Evolutionary conservation across 371 early-diverging fungal genomes (phyloP).

Genomic region (Paraphysoderma sedebokerense): DNA sequence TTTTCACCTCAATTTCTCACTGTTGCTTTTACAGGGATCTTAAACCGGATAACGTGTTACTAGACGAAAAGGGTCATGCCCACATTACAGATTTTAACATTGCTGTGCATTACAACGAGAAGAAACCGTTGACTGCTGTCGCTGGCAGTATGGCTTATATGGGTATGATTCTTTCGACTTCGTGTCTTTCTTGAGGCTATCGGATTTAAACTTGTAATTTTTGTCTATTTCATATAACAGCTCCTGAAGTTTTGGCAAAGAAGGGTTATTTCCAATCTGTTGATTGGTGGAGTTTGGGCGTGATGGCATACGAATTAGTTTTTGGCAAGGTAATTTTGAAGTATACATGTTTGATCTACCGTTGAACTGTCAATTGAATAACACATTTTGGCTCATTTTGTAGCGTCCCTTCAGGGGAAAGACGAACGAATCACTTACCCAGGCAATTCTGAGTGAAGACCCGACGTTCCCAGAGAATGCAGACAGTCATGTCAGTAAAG

Average conservation of each 20-base stretch:
- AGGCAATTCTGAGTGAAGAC: conserved; percentile 36
- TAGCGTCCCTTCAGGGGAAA: conserved; percentile 71
- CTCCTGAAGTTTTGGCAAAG: conserved; percentile 56
- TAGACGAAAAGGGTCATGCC: conserved; percentile 72
- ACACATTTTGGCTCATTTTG: neutral
- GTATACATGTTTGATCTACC: neutral
- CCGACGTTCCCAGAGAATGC: conserved; percentile 38
- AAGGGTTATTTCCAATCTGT: conserved; percentile 50
- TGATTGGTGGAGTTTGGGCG: conserved; percentile 84
- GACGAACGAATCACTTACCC: conserved; percentile 52
- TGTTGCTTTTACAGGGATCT: conserved; percentile 47
- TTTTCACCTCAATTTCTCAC: neutral
- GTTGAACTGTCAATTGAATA: too few species aligned
- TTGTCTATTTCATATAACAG: too few species aligned
- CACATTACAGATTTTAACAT: conserved; percentile 84
- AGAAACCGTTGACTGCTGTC: conserved; percentile 39
- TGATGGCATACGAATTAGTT: conserved; percentile 59
- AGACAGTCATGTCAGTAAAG: conserved; percentile 19
- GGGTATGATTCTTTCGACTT: conserved; percentile 8
- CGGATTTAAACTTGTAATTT: too few species aligned
- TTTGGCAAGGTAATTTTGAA: conserved; percentile 36
- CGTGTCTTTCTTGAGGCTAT: neutral
- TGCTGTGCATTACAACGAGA: conserved; percentile 37
- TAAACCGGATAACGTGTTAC: conserved; percentile 82
- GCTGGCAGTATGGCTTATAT: conserved; percentile 65